Percentiles rank a stretch among this genome's conserved stretches.
Evolutionary conservation across 2,329 filamentous ascomycete genomes (phyloP).

Genomic region (Ascochyta lentis): DNA sequence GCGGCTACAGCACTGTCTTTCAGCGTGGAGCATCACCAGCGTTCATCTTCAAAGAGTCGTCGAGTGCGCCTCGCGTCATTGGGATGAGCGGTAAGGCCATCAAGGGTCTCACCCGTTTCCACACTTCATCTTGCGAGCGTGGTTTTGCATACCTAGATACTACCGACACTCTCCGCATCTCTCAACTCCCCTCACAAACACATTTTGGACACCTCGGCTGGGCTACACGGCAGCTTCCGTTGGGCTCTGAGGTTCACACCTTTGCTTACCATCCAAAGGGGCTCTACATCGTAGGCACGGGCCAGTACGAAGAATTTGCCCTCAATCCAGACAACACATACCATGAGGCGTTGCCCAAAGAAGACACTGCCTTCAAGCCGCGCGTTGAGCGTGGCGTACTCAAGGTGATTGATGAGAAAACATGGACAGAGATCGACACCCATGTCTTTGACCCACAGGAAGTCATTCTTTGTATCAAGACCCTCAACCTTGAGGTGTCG

Average conservation of each 20-base stretch:
- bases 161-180: constrained; percentile 74
- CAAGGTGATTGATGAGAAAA: constrained; percentile 78
- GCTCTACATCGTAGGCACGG: constrained; percentile 79
- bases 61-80: constrained; percentile 77
- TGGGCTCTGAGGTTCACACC: constrained; percentile 74
- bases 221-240: constrained; percentile 72
- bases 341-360: constrained; percentile 79
- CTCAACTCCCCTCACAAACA: constrained; percentile 70
- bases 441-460: constrained; percentile 77
- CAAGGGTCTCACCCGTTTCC: constrained; percentile 75
- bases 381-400: constrained; percentile 74
- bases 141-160: constrained; percentile 77
- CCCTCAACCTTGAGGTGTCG: constrained; percentile 85
- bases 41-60: constrained; percentile 82
- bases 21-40: constrained; percentile 79
- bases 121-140: constrained; percentile 76
- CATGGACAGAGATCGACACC: constrained; percentile 79
- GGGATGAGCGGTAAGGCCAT: constrained; percentile 72
- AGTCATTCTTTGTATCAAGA: constrained; percentile 80
- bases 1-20: constrained; percentile 81
- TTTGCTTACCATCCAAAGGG: constrained; percentile 80
- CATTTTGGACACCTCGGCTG: constrained; percentile 78
- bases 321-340: constrained; percentile 86
- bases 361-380: constrained; percentile 66
- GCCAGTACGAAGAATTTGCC: constrained; percentile 68